Base-by-base conservation (phyloP, 768 basidiomycete species). In the Suillus lakei region DNA sequence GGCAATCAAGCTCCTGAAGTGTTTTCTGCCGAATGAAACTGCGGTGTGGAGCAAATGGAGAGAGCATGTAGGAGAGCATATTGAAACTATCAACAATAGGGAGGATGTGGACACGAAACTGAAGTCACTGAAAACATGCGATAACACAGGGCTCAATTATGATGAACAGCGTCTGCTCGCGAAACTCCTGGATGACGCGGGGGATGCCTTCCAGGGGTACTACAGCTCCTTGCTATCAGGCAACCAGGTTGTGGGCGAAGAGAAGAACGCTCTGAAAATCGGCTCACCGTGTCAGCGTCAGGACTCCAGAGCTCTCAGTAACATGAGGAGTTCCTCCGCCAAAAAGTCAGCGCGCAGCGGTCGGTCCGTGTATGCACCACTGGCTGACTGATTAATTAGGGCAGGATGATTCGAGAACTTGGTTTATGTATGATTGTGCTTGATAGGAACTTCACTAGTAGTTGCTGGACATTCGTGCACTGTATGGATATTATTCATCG, bases 11-110 rank as follows among this genome's bases (percentile, higher is more conserved):
- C 58, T 75, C 41, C 55, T 74, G 39, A 56, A 63, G 4, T 61
- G 65, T 4, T 71, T 72, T 50, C 66, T 72, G 23, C 65, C 66
- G 4, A 64, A 66, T 51, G 61, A 64, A n/a, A 66, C 66, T 13
- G 69, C 50, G 9, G 67, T 72, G 60, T 74, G 70, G 69, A 61
- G 64, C 54, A 65, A 8, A 6, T 74, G 74, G 70, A 69, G 62
- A 59, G 60, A 73, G 53, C 72, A 69, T 54, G 71, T 74, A 69
- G 36, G 32, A 53, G 16, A 10, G 21, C 16, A 34, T 23, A 67
- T 73, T 36, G n/a, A 13, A 34, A 34, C 34, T 34, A 34, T 5
- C n/a, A 8, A 32, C 28, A 13, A 15, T 4, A 39, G 30, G 53
- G 4, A 54, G 30, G 53, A 32, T n/a, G n/a, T n/a, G n/a, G n/a